phyloP scores from a whole-genome alignment of 305 asterid genomes.

The Plantago rigida region DNA sequence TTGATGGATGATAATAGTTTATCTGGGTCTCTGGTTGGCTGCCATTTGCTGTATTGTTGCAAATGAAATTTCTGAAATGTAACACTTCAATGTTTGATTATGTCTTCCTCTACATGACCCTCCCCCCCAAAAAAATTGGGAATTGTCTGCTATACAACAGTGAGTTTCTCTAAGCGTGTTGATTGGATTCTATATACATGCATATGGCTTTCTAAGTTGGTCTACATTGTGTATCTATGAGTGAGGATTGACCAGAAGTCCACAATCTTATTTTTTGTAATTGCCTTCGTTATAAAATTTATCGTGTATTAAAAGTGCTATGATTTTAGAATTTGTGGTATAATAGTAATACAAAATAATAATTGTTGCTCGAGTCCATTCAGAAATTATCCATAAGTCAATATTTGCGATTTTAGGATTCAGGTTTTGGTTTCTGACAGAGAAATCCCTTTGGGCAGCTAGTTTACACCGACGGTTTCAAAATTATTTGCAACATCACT shows the following conservation, averaged over 20 bases:
- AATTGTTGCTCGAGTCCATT: constrained; percentile 1
- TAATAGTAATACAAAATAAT: not conserved
- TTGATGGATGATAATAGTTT: constrained; percentile 14
- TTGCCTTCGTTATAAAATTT: not conserved
- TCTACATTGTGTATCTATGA: constrained; percentile 1
- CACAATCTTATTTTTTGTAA: not conserved
- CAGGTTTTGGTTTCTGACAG: too few relatives aligned
- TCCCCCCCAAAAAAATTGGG: too few relatives aligned
- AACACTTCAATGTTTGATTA: not conserved
- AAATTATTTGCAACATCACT: too few relatives aligned
- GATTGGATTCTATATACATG: constrained; percentile 13
- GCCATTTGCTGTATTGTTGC: not conserved
- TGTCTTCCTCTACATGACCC: constrained; percentile 13
- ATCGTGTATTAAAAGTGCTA: not conserved
- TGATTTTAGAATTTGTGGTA: not conserved
- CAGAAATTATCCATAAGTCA: constrained; percentile 8
- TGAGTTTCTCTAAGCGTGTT: not conserved
- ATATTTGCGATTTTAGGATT: not conserved
- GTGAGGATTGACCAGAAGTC: constrained; percentile 7
- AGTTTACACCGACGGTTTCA: too few relatives aligned
- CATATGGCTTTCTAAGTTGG: not conserved
- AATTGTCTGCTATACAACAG: too few relatives aligned
- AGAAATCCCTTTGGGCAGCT: too few relatives aligned
- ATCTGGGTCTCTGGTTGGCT: not conserved
- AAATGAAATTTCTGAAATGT: constrained; percentile 15